Conservation (phyloP, 441 rosid species). For the Syzygium syzygioides region DNA sequence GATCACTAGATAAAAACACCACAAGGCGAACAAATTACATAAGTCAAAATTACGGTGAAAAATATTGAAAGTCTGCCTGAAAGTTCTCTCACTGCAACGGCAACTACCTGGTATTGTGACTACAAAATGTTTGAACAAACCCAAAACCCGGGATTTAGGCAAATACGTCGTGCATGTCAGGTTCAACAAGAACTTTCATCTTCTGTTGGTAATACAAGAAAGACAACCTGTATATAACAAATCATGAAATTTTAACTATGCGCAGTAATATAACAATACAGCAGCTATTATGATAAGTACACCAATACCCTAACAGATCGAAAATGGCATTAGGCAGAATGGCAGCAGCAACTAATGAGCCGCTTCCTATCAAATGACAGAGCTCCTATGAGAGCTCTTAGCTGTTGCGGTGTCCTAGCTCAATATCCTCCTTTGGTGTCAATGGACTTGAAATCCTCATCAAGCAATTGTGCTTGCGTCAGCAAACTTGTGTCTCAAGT, state of each 20-base stretch:
- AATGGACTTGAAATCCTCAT: neutral
- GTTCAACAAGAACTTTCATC: constrained; percentile 89
- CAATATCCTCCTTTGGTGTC: neutral
- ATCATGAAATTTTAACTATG: neutral
- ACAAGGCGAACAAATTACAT: neutral
- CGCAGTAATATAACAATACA: neutral
- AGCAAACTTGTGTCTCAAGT: neutral
- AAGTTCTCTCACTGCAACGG: neutral
- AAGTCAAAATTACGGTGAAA: neutral
- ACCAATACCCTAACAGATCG: neutral
- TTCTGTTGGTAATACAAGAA: constrained; percentile 83
- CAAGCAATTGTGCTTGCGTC: neutral
- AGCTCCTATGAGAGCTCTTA: neutral
- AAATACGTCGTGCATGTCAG: constrained; percentile 83
- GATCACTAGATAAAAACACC: neutral
- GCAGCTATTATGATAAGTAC: neutral
- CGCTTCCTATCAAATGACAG: neutral
- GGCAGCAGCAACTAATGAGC: neutral
- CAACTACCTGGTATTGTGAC: constrained; percentile 82
- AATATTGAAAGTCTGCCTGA: neutral
- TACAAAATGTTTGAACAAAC: constrained; percentile 86
- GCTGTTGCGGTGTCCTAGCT: neutral
- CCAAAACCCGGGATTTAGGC: constrained; percentile 96
- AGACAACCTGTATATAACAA: constrained; percentile 45
- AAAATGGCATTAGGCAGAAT: neutral